Percentiles rank a stretch among this genome's conserved stretches.
These are phyloP conservation scores for Magnusiomyces tetraspermus DNA, from an alignment of 1,139 yeast species.

Conservation along the genomic window DNA sequence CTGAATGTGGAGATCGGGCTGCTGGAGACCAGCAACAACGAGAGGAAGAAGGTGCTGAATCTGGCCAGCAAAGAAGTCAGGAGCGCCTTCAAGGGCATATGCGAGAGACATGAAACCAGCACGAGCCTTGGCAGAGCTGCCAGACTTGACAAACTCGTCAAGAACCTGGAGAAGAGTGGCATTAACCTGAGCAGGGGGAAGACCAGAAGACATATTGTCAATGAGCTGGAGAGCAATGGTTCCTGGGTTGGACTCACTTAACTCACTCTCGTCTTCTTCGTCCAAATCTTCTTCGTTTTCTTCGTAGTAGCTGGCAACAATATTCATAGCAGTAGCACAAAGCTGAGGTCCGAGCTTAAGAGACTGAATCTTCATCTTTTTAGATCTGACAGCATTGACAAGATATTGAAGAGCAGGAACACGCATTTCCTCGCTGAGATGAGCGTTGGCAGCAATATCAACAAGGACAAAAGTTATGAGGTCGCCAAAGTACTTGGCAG, in stretches of 20 bases:
- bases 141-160: conserved; percentile 52
- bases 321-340: conserved; percentile 61
- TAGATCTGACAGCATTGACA: conserved; percentile 70
- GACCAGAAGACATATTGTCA: conserved; percentile 65
- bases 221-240: conserved; percentile 72
- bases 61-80: conserved; percentile 77
- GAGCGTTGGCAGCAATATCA: conserved; percentile 60
- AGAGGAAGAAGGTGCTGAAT: conserved; percentile 64
- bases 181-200: conserved; percentile 90
- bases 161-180: conserved; percentile 66
- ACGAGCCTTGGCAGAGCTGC: conserved; percentile 71
- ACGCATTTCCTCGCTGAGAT: conserved; percentile 72
- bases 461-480: conserved; percentile 59
- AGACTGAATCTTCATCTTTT: conserved; percentile 41
- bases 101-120: conserved; percentile 79
- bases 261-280: conserved; percentile 84
- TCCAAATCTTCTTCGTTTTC: conserved; percentile 57
- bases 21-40: conserved; percentile 66
- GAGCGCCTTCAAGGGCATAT: conserved; percentile 85
- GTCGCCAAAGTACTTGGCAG: conserved; percentile 66
- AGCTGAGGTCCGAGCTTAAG: conserved; percentile 75
- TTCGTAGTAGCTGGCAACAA: conserved; percentile 66
- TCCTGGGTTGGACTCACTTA: conserved; percentile 78
- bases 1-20: conserved; percentile 62
- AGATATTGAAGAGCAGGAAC: conserved; percentile 78